phyloP scores from a whole-genome alignment of 208 protist genomes.

The Trypanosoma grayi region DNA sequence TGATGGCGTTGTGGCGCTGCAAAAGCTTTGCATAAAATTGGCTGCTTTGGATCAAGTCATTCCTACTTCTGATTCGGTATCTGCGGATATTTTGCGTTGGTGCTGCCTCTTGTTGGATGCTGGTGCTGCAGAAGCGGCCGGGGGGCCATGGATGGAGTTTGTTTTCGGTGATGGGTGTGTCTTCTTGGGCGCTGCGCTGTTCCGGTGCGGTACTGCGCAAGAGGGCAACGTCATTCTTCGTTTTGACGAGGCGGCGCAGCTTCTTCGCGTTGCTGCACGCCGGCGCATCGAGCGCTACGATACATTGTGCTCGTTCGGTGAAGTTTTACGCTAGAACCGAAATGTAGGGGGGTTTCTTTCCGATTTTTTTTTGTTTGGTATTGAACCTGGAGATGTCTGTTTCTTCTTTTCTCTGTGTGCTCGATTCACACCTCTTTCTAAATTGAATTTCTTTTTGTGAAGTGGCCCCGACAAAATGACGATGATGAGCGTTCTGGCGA shows the following conservation, averaged over 20 bases:
- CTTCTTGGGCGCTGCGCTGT: background rate
- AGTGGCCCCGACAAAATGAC: slow-evolving; percentile 93
- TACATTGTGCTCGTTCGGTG: slow-evolving; percentile 4
- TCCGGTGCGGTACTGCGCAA: background rate
- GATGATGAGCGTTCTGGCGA: slow-evolving; percentile 98
- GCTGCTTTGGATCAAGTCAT: background rate
- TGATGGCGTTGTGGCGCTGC: background rate
- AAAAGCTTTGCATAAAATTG: background rate
- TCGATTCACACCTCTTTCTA: no score
- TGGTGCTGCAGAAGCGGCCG: background rate
- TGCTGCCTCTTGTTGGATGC: background rate
- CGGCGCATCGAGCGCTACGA: slow-evolving; percentile 2
- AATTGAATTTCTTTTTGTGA: no score
- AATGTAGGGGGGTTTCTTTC: no score
- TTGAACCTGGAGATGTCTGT: no score
- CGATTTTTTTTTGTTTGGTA: no score
- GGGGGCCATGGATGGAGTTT: background rate
- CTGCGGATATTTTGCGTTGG: slow-evolving; percentile 8
- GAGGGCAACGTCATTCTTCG: slow-evolving; percentile 5
- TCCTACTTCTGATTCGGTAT: background rate
- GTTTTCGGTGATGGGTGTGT: slow-evolving; percentile 1
- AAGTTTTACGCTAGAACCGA: no score
- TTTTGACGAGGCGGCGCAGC: background rate
- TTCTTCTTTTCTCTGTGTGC: no score
- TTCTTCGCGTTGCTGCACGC: background rate